phyloP scores from a whole-genome alignment of 2,329 filamentous ascomycete species.

The Sporothrix pseudoabietina region DNA sequence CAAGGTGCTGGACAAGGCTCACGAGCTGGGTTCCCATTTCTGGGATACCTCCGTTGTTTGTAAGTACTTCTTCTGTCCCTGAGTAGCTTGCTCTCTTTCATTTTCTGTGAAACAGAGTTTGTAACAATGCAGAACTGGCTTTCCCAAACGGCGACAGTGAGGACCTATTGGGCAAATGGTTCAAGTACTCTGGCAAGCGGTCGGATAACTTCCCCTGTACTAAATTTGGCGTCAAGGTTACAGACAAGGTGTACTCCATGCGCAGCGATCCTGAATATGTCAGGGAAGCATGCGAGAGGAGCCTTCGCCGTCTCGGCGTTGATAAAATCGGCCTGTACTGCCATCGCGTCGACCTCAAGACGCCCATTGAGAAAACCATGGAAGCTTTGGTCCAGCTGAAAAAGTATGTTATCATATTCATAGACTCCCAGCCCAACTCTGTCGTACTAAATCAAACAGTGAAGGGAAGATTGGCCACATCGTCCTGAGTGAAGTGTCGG shows the following conservation, averaged over 20 bases:
- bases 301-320: constrained; percentile 50
- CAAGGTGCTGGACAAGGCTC: constrained; percentile 46
- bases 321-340: constrained; percentile 54
- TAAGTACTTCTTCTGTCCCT: not conserved
- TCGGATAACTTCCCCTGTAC: constrained; percentile 26
- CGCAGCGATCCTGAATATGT: constrained; percentile 41
- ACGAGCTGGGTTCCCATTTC: constrained; percentile 46
- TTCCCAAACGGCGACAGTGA: constrained; percentile 22
- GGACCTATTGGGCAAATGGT: constrained; percentile 26
- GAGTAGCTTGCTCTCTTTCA: not conserved
- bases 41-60: constrained; percentile 50
- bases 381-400: constrained; percentile 29
- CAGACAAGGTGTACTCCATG: constrained; percentile 29
- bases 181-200: constrained; percentile 17
- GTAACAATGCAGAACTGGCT: not conserved
- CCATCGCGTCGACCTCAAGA: constrained; percentile 29
- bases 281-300: constrained; percentile 42
- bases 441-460: not conserved
- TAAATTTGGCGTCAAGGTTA: constrained; percentile 35
- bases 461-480: constrained; percentile 60
- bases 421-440: not conserved
- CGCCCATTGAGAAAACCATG: constrained; percentile 33
- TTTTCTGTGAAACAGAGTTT: not conserved
- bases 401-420: not conserved
- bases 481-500: constrained; percentile 55